Evolutionary conservation across 306 rosid species (phyloP).

Genomic region (Fragaria iinumae): DNA sequence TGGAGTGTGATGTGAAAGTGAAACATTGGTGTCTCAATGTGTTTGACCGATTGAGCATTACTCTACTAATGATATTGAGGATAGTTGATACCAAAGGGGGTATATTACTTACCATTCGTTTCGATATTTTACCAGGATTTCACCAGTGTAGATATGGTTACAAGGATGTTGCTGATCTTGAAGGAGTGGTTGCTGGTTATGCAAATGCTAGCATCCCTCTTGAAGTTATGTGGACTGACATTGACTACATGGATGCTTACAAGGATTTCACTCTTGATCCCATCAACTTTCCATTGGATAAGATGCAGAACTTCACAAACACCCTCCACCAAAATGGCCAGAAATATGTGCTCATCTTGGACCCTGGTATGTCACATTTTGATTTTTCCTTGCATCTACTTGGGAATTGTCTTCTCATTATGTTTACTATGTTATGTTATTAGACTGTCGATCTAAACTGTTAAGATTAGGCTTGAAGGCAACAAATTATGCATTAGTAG

Average conservation of each 20-base stretch:
- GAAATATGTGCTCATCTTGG: constrained; percentile 77
- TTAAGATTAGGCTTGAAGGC: background rate
- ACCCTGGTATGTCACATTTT: constrained; percentile 54
- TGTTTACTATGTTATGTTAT: background rate
- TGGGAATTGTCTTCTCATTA: background rate
- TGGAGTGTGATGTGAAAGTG: background rate
- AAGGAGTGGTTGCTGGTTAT: constrained; percentile 67
- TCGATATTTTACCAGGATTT: constrained; percentile 46
- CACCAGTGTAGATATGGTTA: constrained; percentile 88
- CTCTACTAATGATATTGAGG: no score
- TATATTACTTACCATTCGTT: background rate
- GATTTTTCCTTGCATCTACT: background rate
- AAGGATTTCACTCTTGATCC: constrained; percentile 93
- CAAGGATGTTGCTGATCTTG: constrained; percentile 62
- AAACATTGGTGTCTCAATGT: background rate
- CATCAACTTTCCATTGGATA: constrained; percentile 63
- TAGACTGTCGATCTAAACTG: background rate
- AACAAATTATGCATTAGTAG: background rate
- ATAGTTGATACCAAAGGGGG: no score
- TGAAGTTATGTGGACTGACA: constrained; percentile 93
- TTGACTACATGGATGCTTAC: constrained; percentile 86
- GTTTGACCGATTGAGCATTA: no score
- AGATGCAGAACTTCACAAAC: constrained; percentile 56
- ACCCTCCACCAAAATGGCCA: constrained; percentile 71
- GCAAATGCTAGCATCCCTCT: constrained; percentile 73